These are phyloP conservation scores for Apophysomyces ossiformis DNA, from an alignment of 371 early-diverging fungal species.

Conservation along the genomic window DNA sequence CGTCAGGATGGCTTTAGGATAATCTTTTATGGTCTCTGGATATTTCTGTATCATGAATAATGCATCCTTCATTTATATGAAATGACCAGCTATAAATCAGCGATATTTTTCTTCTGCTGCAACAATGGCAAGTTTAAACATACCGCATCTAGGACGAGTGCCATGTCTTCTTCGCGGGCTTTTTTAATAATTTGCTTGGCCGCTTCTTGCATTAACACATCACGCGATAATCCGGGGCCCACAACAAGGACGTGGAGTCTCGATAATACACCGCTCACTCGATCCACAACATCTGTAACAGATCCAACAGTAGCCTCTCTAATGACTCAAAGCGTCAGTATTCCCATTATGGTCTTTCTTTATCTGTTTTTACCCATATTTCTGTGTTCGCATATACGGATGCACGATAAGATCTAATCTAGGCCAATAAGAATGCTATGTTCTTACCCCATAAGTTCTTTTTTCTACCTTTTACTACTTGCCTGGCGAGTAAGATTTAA, in stretches of 20 bases:
- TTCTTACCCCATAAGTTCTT: too few relatives aligned
- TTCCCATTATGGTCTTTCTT: too few relatives aligned
- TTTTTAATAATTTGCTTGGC: conserved; percentile 64
- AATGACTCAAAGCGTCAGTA: too few relatives aligned
- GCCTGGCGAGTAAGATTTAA: conserved; percentile 74
- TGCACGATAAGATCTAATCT: conserved; percentile 65
- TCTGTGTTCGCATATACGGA: conserved; percentile 58
- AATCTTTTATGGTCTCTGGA: conserved; percentile 75
- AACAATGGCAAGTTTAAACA: not conserved
- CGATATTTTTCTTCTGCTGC: not conserved
- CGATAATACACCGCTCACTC: conserved; percentile 55
- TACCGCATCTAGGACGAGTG: conserved; percentile 93
- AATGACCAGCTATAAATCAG: not conserved
- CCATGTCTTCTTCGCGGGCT: conserved; percentile 65
- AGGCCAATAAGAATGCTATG: too few relatives aligned
- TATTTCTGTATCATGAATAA: conserved; percentile 75
- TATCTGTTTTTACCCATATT: conserved; percentile 20
- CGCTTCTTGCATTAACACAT: conserved; percentile 65
- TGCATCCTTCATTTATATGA: conserved; percentile 65
- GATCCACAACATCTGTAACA: conserved; percentile 46
- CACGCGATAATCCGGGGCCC: conserved; percentile 92
- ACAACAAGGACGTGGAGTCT: conserved; percentile 88
- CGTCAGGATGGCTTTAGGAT: conserved; percentile 82
- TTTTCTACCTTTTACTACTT: conserved; percentile 2
- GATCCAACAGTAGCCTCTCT: conserved; percentile 2